phyloP scores from a whole-genome alignment of 108 stramenopile species.

The Fragilariopsis cylindrus region DNA sequence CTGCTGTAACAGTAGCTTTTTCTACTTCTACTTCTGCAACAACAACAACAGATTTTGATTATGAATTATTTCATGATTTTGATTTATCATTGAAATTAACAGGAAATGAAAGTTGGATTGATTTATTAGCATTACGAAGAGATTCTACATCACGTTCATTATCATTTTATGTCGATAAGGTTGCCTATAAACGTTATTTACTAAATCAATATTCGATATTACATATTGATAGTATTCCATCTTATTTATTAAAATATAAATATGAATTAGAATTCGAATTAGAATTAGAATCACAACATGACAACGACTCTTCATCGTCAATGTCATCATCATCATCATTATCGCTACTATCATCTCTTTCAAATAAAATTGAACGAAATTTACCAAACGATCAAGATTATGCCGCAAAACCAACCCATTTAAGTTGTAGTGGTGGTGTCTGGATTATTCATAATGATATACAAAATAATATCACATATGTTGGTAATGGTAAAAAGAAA shows the following conservation, averaged over 20 bases:
- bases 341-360: too few species aligned
- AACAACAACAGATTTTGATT: too few species aligned
- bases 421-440: constrained; percentile 20
- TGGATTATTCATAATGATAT: constrained; percentile 17
- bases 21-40: too few species aligned
- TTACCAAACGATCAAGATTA: neutral
- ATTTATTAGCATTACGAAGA: constrained; percentile 13
- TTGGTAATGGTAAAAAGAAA: constrained; percentile 2
- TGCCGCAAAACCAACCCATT: constrained; percentile 28
- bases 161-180: constrained; percentile 31
- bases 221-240: neutral
- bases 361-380: too few species aligned
- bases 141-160: neutral
- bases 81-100: constrained; percentile 1
- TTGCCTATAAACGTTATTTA: constrained; percentile 20
- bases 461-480: neutral
- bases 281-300: neutral
- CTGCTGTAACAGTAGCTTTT: too few species aligned
- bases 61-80: constrained; percentile 18
- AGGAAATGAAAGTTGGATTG: constrained; percentile 27
- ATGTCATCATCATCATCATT: too few species aligned
- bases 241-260: neutral
- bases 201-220: neutral
- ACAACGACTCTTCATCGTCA: too few species aligned
- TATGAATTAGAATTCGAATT: neutral